A percentile compares a stretch with the other conserved stretches of the same genome.
Conservation (phyloP, 2,329 filamentous ascomycete genomes). For the Microsporum audouinii region DNA sequence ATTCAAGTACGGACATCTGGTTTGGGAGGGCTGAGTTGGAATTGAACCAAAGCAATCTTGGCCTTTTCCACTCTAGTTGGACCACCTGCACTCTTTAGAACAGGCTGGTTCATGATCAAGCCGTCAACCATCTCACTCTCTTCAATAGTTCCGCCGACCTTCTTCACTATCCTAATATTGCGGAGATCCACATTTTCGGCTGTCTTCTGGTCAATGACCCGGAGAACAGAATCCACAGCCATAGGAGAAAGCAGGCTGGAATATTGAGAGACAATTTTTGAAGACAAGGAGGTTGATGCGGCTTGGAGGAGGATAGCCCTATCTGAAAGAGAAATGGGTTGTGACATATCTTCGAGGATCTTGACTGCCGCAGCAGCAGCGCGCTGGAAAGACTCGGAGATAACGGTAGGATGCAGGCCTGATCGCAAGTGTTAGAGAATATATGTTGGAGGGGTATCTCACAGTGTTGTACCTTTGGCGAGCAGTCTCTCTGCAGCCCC, state of each 20-base stretch:
- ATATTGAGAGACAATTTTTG: constrained; percentile 97
- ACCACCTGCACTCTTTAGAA: constrained; percentile 86
- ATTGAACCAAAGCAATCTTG: constrained; percentile 91
- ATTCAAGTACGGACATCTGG: constrained; percentile 57
- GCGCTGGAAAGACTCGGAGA: constrained; percentile 94
- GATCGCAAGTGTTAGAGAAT: background rate
- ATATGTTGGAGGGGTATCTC: background rate
- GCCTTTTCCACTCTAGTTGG: constrained; percentile 94
- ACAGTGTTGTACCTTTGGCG: constrained; percentile 52
- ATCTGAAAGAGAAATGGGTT: constrained; percentile 80
- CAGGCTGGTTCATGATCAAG: constrained; percentile 79
- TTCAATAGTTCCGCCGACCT: constrained; percentile 94
- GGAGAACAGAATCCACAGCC: constrained; percentile 92
- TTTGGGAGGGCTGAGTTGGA: constrained; percentile 96
- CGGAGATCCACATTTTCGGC: constrained; percentile 93
- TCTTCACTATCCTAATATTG: constrained; percentile 96
- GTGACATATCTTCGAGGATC: constrained; percentile 88
- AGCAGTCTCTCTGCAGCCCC: constrained; percentile 87
- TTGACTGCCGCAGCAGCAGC: constrained; percentile 80
- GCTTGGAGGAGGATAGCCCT: constrained; percentile 86
- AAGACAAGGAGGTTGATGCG: constrained; percentile 90
- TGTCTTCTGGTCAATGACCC: constrained; percentile 89
- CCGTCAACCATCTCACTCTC: constrained; percentile 97
- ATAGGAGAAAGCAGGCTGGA: constrained; percentile 91
- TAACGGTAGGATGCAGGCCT: constrained; percentile 88